A percentile compares a stretch with the other conserved stretches of the same genome.
These are phyloP conservation scores for Daedalea quercina DNA, from an alignment of 768 basidiomycete genomes.

Conservation along the genomic window DNA sequence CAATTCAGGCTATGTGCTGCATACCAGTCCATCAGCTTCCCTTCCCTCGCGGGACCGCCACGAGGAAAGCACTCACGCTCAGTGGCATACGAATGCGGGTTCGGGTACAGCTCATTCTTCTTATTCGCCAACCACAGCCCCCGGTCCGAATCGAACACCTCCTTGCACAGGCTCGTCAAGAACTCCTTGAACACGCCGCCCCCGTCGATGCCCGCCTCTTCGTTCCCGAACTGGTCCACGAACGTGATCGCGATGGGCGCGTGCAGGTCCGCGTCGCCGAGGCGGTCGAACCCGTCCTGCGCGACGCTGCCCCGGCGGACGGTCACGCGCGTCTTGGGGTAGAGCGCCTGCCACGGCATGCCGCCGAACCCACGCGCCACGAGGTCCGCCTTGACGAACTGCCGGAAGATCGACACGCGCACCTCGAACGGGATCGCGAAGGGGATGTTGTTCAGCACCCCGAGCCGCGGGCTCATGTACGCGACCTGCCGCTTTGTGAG, in stretches of 20 bases:
- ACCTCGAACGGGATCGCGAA: conserved; percentile 91
- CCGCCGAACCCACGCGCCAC: conserved; percentile 10
- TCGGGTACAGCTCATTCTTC: conserved; percentile 93
- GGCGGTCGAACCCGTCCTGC: conserved; percentile 85
- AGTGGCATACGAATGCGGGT: conserved; percentile 85
- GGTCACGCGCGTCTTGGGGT: conserved; percentile 33
- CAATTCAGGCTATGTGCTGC: conserved; percentile 80
- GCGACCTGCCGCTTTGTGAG: conserved; percentile 67
- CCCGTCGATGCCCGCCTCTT: conserved; percentile 90
- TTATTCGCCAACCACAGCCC: conserved; percentile 90
- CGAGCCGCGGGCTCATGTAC: conserved; percentile 76
- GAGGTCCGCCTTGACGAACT: conserved; percentile 69
- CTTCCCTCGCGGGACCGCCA: background rate
- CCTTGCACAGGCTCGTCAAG: conserved; percentile 85
- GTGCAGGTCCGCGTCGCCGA: conserved; percentile 75
- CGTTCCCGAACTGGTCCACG: conserved; percentile 80
- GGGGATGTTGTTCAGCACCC: conserved; percentile 91
- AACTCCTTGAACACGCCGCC: conserved; percentile 99
- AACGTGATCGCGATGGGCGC: conserved; percentile 85
- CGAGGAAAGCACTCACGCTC: conserved; percentile 50
- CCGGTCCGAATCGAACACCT: conserved; percentile 91
- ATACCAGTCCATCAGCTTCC: background rate
- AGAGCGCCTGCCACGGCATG: conserved; percentile 12
- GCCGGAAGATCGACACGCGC: conserved; percentile 84
- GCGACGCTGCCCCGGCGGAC: conserved; percentile 75